Evolutionary conservation across 306 rosid genomes (phyloP), one percentile per base, ranked within the genome.

Genomic region (Trifolium repens): DNA sequence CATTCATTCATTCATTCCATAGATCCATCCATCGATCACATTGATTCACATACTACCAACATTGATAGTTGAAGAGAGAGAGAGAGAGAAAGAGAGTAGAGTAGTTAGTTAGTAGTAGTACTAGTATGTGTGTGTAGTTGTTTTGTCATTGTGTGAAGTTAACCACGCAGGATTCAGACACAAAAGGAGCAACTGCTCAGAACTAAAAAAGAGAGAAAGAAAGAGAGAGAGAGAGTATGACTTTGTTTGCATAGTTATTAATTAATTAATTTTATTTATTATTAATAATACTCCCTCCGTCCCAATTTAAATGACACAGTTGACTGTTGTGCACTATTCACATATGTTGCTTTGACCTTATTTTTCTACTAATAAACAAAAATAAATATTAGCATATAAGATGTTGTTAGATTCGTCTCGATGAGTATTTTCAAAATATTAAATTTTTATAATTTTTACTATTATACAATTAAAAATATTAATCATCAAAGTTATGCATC

Each of bases 101-200:
- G 24, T 53, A 59, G 76, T 54, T 59, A 61, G 77, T 69, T 8
- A 63, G 72, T 62, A 32, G 5, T 32, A 32, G 35, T 32, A 32
- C 1, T 30, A 30, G 34, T 32, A 32, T 32, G 6, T 4, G 73
- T 30, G 80, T 75, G 77, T 67, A 67, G 76, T 74, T 70, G 54
- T 44, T 84, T 74, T 83, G 84, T 83, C 84, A 71, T 72, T 34
- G 87, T 67, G 85, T 39, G 63, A 63, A 74, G 26, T 69, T 75
- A 80, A 72, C 40, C 82, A 75, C 84, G 66, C 68, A 57, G 72
- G 49, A 49, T 65, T 65, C 65, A 75, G 84, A 81, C 84, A 81
- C 84, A 75, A 75, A 80, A 80, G 84, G 73, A 78, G 79, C 37
- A 75, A 80, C 80, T 72, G 79, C 60, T 78, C 84, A 85, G 86